These are phyloP conservation scores for Acacia concinna DNA, from an alignment of 331 rosid species.

Conservation along the genomic window DNA sequence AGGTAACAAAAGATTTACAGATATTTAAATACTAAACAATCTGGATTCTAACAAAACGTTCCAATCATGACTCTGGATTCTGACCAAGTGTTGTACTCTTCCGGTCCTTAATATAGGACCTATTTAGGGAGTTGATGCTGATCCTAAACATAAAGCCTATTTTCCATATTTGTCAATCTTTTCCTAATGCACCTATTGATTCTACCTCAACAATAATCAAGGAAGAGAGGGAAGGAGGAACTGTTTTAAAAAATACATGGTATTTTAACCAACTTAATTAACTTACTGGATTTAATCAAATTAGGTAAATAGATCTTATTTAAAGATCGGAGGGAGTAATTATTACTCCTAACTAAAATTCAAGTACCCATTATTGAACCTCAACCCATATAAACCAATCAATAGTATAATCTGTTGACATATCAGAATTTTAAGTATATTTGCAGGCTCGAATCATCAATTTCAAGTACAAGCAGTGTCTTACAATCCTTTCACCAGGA, in stretches of 20 bases:
- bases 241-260: too few relatives aligned
- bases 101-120: too few relatives aligned
- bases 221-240: too few relatives aligned
- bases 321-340: too few relatives aligned
- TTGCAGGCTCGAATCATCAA: background rate
- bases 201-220: too few relatives aligned
- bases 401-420: background rate
- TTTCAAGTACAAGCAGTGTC: slow-evolving; percentile 3
- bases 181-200: too few relatives aligned
- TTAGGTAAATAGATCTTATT: too few relatives aligned
- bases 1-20: background rate
- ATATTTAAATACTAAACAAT: background rate
- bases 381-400: background rate
- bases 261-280: too few relatives aligned
- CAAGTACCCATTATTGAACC: background rate
- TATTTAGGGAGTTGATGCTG: too few relatives aligned
- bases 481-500: background rate
- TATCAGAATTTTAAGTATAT: background rate
- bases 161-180: too few relatives aligned
- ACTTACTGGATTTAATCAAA: too few relatives aligned
- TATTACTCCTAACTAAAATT: background rate
- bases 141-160: too few relatives aligned
- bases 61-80: background rate
- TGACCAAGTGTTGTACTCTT: background rate
- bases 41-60: background rate